A percentile compares a stretch with the other conserved stretches of the same genome.
Conservation (phyloP, 73 alveolate species). For the Paramecium sexaurelia region DNA sequence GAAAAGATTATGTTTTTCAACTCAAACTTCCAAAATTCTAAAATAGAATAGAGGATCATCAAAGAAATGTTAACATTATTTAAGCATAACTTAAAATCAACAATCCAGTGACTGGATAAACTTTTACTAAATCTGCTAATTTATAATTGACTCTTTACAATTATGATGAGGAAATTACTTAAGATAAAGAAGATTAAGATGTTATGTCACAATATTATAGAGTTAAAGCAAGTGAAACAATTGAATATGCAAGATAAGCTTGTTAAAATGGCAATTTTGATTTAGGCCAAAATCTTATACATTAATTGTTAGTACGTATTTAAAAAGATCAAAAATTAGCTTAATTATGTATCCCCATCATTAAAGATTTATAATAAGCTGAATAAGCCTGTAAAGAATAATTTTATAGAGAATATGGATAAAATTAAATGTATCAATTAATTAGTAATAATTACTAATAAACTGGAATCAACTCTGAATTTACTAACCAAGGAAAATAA, state of each 20-base stretch:
- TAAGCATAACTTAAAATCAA: constrained; percentile 28
- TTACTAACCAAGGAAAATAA: background rate
- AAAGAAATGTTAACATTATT: background rate
- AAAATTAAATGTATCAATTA: background rate
- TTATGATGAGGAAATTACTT: constrained; percentile 34
- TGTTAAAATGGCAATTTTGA: background rate
- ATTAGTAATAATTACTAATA: background rate
- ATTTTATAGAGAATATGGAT: background rate
- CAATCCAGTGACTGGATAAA: constrained; percentile 31
- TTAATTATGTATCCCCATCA: background rate
- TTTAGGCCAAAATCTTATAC: background rate
- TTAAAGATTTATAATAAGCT: constrained; percentile 29
- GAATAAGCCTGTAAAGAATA: background rate
- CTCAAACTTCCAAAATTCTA: constrained; percentile 29
- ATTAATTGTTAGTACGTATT: background rate
- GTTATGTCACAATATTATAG: constrained; percentile 61
- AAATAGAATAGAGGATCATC: background rate
- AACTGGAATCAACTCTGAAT: constrained; percentile 5
- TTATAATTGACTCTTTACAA: constrained; percentile 47
- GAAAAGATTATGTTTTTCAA: constrained; percentile 67
- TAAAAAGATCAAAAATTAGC: background rate
- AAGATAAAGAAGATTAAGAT: constrained; percentile 59
- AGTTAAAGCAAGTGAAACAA: constrained; percentile 63
- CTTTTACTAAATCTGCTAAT: constrained; percentile 9
- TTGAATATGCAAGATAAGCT: constrained; percentile 59